Evolutionary conservation across 177 flowering plant species (phyloP).

Genomic region (Vitis hybrid): DNA sequence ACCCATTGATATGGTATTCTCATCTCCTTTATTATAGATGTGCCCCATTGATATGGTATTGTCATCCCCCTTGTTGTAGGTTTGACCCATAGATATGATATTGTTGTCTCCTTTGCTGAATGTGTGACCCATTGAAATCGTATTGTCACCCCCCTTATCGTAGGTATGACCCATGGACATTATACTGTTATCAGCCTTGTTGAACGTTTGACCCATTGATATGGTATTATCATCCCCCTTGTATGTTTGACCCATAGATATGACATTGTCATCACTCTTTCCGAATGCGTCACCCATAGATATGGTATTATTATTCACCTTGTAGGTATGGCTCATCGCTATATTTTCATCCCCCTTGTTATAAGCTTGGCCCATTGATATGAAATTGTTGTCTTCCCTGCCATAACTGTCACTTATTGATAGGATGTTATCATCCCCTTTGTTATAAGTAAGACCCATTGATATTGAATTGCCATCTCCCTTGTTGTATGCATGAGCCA

Average conservation of each 20-base stretch:
- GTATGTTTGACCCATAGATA: slow-evolving; percentile 21
- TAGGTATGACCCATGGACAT: slow-evolving; percentile 21
- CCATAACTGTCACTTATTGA: slow-evolving; percentile 20
- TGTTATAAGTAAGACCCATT: slow-evolving; percentile 16
- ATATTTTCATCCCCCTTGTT: slow-evolving; percentile 23
- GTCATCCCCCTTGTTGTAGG: slow-evolving; percentile 25
- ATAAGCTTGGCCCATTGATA: slow-evolving; percentile 18
- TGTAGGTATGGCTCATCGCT: slow-evolving; percentile 23
- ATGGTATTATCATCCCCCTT: slow-evolving; percentile 21
- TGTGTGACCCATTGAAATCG: slow-evolving; percentile 21
- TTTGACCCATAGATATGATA: slow-evolving; percentile 22
- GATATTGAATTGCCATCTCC: slow-evolving; percentile 2
- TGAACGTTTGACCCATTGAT: slow-evolving; percentile 23
- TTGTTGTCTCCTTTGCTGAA: slow-evolving; percentile 20
- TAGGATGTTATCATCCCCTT: slow-evolving; percentile 16
- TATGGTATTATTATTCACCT: slow-evolving; percentile 32
- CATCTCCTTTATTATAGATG: slow-evolving; percentile 21
- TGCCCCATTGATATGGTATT: slow-evolving; percentile 27
- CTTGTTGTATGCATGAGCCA: slow-evolving; percentile 14
- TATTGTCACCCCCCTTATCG: slow-evolving; percentile 14
- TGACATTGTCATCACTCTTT: slow-evolving; percentile 19
- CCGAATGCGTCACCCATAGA: slow-evolving; percentile 31
- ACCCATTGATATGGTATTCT: slow-evolving; percentile 15
- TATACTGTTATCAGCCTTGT: slow-evolving; percentile 18
- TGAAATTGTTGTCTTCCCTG: slow-evolving; percentile 12